These are phyloP conservation scores for Aspergillus neoniger DNA, from an alignment of 2,329 filamentous ascomycete genomes.

Conservation along the genomic window DNA sequence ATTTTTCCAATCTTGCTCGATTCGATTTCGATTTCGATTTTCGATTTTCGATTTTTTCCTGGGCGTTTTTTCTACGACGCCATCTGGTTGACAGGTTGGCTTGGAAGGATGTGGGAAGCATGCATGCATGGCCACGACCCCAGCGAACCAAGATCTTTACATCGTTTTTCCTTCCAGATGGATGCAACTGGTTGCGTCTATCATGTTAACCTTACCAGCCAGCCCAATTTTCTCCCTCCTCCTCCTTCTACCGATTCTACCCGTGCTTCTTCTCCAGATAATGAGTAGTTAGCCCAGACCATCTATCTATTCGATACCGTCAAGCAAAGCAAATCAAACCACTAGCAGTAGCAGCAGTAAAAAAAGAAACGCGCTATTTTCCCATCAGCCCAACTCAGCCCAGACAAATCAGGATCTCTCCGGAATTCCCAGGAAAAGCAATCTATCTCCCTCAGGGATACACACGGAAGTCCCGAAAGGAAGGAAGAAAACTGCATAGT, in stretches of 20 bases:
- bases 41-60: not conserved
- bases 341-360: too few species aligned
- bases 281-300: not conserved
- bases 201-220: not conserved
- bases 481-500: not conserved
- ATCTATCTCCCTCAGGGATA: not conserved
- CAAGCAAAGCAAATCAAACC: not conserved
- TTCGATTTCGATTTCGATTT: constrained; percentile 6
- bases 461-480: not conserved
- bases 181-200: not conserved
- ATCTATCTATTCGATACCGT: not conserved
- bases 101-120: not conserved
- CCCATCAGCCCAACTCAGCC: too few species aligned
- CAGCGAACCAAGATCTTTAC: not conserved
- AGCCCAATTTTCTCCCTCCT: too few species aligned
- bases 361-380: not conserved
- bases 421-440: not conserved
- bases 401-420: too few species aligned
- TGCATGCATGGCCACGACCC: constrained; percentile 9
- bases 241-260: not conserved
- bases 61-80: constrained; percentile 7
- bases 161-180: not conserved
- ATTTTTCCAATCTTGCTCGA: constrained; percentile 4
- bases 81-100: constrained; percentile 16
- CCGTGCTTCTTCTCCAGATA: not conserved